These are phyloP conservation scores for Phytophthora hybrid DNA, from an alignment of 352 stramenopile species.

Conservation along the genomic window DNA sequence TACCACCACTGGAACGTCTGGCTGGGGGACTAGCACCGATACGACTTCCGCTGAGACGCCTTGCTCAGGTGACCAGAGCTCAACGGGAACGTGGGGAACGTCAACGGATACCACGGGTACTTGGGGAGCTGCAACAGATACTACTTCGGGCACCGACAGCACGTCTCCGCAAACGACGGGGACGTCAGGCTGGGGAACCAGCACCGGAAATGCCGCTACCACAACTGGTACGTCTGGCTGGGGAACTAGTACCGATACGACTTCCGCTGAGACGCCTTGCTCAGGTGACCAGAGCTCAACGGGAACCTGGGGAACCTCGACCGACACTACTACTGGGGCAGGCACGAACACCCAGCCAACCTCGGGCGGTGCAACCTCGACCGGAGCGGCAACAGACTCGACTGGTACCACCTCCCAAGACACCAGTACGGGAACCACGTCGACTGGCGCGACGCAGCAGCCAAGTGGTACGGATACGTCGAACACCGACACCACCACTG, in stretches of 20 bases:
- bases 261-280: constrained; percentile 24
- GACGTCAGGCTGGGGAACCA: constrained; percentile 3
- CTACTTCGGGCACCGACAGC: neutral
- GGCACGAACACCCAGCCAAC: constrained; percentile 2
- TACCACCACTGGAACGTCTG: constrained; percentile 7
- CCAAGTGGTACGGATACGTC: neutral
- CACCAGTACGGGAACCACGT: neutral
- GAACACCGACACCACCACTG: neutral
- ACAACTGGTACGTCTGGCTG: constrained; percentile 4
- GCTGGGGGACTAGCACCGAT: constrained; percentile 5
- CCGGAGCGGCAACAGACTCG: neutral
- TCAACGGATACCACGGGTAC: constrained; percentile 11
- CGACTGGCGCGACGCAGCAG: constrained; percentile 13
- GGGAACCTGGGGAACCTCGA: neutral
- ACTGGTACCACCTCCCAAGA: constrained; percentile 1
- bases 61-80: constrained; percentile 30
- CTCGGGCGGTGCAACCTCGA: neutral
- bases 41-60: constrained; percentile 21
- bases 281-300: constrained; percentile 28
- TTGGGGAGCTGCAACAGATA: constrained; percentile 8
- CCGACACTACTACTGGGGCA: constrained; percentile 6
- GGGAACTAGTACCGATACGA: constrained; percentile 12
- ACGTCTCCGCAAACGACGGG: constrained; percentile 9
- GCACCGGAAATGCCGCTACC: constrained; percentile 17
- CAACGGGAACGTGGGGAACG: constrained; percentile 15